Conservation (phyloP, 768 basidiomycete species). For the Leccinum aurantiacum region DNA sequence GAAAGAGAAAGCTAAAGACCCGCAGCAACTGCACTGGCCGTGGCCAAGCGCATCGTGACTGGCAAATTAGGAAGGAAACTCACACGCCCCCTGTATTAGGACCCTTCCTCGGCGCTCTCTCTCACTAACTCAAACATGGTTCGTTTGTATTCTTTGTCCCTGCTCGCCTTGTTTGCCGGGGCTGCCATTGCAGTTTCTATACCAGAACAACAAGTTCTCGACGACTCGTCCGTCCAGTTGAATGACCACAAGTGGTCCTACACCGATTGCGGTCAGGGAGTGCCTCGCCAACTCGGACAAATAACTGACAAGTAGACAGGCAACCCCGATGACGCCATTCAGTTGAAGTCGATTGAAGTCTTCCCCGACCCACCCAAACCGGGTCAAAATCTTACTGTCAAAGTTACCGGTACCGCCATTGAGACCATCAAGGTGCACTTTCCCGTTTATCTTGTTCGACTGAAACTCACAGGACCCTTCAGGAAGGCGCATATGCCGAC, state of each 20-base stretch:
- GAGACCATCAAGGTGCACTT: constrained; percentile 62
- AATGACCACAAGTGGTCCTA: constrained; percentile 63
- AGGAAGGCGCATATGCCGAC: constrained; percentile 92
- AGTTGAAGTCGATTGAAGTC: constrained; percentile 70
- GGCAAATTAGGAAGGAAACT: constrained; percentile 10
- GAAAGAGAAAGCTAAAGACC: background rate
- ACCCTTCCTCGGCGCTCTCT: constrained; percentile 24
- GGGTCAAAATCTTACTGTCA: constrained; percentile 86
- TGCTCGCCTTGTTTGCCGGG: constrained; percentile 30
- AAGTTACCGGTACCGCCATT: constrained; percentile 59
- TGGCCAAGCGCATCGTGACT: too few relatives aligned
- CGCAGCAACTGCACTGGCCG: background rate
- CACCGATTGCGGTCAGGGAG: constrained; percentile 66
- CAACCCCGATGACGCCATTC: constrained; percentile 42
- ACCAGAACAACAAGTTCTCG: constrained; percentile 33
- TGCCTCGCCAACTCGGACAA: constrained; percentile 7
- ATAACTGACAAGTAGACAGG: constrained; percentile 39
- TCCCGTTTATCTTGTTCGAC: background rate
- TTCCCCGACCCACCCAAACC: constrained; percentile 88
- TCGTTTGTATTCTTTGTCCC: constrained; percentile 24
- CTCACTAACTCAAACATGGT: constrained; percentile 30
- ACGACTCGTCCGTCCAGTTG: constrained; percentile 31
- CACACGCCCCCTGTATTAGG: constrained; percentile 24
- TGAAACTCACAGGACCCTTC: constrained; percentile 12
- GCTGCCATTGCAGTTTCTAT: constrained; percentile 24